Evolutionary conservation across 2,329 filamentous ascomycete genomes (phyloP).

Genomic region (Cordyceps militaris): DNA sequence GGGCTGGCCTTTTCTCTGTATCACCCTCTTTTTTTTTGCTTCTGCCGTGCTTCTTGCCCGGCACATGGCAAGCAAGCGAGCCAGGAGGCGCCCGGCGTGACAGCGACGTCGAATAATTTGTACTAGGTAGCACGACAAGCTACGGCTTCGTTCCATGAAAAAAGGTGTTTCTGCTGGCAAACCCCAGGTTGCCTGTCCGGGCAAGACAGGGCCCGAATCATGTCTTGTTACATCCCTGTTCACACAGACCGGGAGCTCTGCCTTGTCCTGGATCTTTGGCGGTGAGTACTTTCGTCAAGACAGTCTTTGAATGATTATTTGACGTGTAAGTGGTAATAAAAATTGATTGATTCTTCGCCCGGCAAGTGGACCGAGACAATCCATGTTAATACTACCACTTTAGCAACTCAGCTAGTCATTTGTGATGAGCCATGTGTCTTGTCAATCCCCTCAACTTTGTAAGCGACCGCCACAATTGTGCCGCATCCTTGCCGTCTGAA

Average conservation of each 20-base stretch:
- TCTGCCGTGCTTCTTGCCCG: neutral
- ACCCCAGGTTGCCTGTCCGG: neutral
- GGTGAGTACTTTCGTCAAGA: conserved; percentile 9
- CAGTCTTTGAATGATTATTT: neutral
- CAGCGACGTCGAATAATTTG: neutral
- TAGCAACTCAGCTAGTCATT: no score
- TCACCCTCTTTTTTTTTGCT: neutral
- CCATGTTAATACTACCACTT: neutral
- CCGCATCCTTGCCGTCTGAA: neutral
- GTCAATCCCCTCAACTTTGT: no score
- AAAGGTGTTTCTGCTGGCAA: no score
- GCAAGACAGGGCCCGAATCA: neutral
- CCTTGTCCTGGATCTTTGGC: neutral
- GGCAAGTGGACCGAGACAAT: neutral
- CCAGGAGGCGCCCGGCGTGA: neutral
- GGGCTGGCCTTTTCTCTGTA: neutral
- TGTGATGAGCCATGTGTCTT: no score
- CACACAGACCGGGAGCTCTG: neutral
- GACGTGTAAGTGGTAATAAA: neutral
- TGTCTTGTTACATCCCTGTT: neutral
- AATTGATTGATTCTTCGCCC: neutral
- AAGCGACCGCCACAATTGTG: neutral
- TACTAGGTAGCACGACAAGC: neutral
- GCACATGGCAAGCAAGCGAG: neutral
- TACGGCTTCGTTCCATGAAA: no score